Evolutionary conservation across 805 yeast species (phyloP).

Genomic region (Kazachstania martiniae): DNA sequence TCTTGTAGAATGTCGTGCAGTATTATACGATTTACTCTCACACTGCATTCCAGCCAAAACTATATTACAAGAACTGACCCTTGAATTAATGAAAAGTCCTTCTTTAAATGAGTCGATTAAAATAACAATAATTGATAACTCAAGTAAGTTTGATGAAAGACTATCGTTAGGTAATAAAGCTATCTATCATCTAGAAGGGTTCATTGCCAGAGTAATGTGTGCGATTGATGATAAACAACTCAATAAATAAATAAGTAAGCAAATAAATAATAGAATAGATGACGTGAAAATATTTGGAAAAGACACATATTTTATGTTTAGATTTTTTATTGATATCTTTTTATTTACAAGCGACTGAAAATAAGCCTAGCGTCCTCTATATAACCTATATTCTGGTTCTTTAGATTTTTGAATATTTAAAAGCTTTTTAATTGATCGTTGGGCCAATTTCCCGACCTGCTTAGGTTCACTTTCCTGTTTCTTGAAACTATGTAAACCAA

Average conservation of each 20-base stretch:
- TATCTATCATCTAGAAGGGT: constrained; percentile 92
- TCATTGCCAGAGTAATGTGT: constrained; percentile 81
- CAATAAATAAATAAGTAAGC: too few species aligned
- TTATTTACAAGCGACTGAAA: constrained; percentile 7
- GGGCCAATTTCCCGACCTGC: constrained; percentile 33
- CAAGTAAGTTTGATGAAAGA: constrained; percentile 73
- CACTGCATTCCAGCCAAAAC: constrained; percentile 88
- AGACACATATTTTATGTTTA: too few species aligned
- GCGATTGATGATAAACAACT: constrained; percentile 37
- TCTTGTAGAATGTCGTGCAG: constrained; percentile 46
- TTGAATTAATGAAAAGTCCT: constrained; percentile 32
- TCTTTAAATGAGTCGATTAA: constrained; percentile 24
- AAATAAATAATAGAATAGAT: too few species aligned
- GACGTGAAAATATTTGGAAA: too few species aligned
- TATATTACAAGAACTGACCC: constrained; percentile 55
- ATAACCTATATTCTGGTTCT: constrained; percentile 43
- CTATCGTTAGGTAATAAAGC: constrained; percentile 77
- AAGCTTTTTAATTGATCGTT: constrained; percentile 57
- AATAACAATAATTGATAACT: constrained; percentile 42
- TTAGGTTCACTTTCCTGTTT: constrained; percentile 29
- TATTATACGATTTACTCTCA: constrained; percentile 72
- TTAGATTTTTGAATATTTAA: constrained; percentile 42
- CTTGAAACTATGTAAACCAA: constrained; percentile 50
- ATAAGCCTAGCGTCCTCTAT: constrained; percentile 43
- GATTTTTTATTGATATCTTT: constrained; percentile 1